These are phyloP conservation scores for Puccinia triticina DNA, from an alignment of 1,284 basidiomycete species.

Conservation along the genomic window DNA sequence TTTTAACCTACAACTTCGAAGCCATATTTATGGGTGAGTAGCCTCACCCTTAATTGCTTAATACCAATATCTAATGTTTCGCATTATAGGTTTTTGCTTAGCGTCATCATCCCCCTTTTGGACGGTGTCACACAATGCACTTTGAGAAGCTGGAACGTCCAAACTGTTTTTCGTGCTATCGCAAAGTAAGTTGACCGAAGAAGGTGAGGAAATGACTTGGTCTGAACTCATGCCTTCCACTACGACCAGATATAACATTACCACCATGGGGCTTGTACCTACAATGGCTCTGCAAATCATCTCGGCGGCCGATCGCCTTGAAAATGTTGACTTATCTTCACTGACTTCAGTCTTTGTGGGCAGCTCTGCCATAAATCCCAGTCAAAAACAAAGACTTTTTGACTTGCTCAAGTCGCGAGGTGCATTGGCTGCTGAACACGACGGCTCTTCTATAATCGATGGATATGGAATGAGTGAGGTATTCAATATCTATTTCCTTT, in stretches of 20 bases:
- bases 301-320: conserved; percentile 10
- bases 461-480: conserved; percentile 47
- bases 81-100: neutral
- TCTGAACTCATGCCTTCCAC: neutral
- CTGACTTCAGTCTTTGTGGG: conserved; percentile 16
- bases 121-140: conserved; percentile 10
- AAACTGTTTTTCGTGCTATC: conserved; percentile 7
- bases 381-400: conserved; percentile 23
- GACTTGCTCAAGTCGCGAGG: conserved; percentile 5
- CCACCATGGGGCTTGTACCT: conserved; percentile 13
- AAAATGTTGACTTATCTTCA: conserved; percentile 26
- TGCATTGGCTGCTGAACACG: conserved; percentile 18
- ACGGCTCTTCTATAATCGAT: conserved; percentile 18
- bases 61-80: neutral
- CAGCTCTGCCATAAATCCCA: conserved; percentile 1
- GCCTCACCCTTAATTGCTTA: neutral
- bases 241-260: conserved; percentile 25
- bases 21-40: conserved; percentile 25
- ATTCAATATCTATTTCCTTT: neutral
- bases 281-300: conserved; percentile 39
- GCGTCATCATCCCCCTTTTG: conserved; percentile 8
- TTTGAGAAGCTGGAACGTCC: conserved; percentile 23
- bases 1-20: neutral
- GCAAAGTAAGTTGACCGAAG: neutral
- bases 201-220: neutral